phyloP scores from a whole-genome alignment of 192 early-diverging fungal species.

The Entomortierella lignicola region DNA sequence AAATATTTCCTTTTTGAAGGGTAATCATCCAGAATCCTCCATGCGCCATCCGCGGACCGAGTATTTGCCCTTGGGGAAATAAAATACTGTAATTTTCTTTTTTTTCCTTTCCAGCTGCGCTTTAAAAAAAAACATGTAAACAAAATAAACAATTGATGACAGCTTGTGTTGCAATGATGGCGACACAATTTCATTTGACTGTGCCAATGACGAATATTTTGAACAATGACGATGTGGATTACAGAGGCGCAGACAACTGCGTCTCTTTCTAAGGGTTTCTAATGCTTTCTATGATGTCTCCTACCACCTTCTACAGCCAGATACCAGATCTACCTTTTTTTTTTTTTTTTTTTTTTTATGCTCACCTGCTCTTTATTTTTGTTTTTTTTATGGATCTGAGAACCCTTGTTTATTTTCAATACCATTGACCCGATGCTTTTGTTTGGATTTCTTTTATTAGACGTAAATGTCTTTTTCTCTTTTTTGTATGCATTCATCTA shows the following conservation, averaged over 20 bases:
- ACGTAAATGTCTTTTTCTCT: too few relatives aligned
- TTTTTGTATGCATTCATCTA: too few relatives aligned
- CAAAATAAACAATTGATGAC: neutral
- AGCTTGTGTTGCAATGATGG: neutral
- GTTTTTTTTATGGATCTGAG: neutral
- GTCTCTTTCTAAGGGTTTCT: neutral
- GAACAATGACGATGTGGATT: neutral
- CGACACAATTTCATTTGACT: neutral
- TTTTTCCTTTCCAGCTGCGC: constrained; percentile 6
- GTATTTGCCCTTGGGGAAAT: neutral
- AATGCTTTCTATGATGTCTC: neutral
- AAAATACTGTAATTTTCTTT: neutral
- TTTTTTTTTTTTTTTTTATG: neutral
- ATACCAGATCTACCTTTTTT: neutral
- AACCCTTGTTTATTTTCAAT: neutral
- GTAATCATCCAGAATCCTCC: constrained; percentile 5
- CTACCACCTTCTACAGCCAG: neutral
- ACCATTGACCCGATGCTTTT: too few relatives aligned
- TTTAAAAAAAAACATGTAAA: neutral
- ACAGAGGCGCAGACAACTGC: neutral
- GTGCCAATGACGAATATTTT: neutral
- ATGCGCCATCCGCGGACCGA: neutral
- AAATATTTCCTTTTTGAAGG: constrained; percentile 6
- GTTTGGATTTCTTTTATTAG: too few relatives aligned
- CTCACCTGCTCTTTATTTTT: neutral